These are phyloP conservation scores for Carex littledalei DNA, from an alignment of 176 grass and related monocot species.

Conservation along the genomic window DNA sequence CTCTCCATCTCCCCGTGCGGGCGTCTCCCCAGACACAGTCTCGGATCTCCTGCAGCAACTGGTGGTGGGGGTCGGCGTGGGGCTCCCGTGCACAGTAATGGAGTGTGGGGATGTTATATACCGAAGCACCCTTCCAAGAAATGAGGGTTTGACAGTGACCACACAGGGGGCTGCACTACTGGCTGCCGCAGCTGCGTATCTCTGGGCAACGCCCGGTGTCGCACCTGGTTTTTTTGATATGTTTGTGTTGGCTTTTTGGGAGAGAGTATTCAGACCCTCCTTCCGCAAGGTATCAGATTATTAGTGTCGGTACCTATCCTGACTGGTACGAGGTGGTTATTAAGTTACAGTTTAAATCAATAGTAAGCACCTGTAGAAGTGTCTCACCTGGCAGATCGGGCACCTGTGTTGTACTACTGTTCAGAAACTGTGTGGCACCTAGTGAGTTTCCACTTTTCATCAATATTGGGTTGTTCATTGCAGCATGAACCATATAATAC, in stretches of 20 bases:
- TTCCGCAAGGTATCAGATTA: slow-evolving; percentile 63
- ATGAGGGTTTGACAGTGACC: slow-evolving; percentile 71
- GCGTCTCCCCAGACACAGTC: slow-evolving; percentile 27
- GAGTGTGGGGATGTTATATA: slow-evolving; percentile 96
- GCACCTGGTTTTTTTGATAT: slow-evolving; percentile 97
- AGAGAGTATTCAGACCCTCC: slow-evolving; percentile 63
- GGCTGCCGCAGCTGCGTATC: slow-evolving; percentile 52
- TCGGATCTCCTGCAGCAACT: slow-evolving; percentile 46
- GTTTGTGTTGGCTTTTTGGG: slow-evolving; percentile 82
- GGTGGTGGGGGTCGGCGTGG: slow-evolving; percentile 85
- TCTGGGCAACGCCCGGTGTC: slow-evolving; percentile 92
- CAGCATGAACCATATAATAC: not conserved
- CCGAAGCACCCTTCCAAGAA: slow-evolving; percentile 84
- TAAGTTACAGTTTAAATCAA: not conserved
- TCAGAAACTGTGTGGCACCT: not conserved
- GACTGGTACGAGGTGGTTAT: not conserved
- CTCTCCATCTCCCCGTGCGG: not conserved
- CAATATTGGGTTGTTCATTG: not conserved
- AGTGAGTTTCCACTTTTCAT: not conserved
- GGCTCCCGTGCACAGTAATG: slow-evolving; percentile 98
- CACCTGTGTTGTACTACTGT: not conserved
- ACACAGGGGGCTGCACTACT: slow-evolving; percentile 56
- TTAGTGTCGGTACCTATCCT: not conserved
- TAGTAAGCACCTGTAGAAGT: not conserved
- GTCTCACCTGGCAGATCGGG: not conserved